Percentiles rank a stretch among this genome's conserved stretches.
Evolutionary conservation across 2,329 filamentous ascomycete species (phyloP).

Genomic region (Cordyceps militaris): DNA sequence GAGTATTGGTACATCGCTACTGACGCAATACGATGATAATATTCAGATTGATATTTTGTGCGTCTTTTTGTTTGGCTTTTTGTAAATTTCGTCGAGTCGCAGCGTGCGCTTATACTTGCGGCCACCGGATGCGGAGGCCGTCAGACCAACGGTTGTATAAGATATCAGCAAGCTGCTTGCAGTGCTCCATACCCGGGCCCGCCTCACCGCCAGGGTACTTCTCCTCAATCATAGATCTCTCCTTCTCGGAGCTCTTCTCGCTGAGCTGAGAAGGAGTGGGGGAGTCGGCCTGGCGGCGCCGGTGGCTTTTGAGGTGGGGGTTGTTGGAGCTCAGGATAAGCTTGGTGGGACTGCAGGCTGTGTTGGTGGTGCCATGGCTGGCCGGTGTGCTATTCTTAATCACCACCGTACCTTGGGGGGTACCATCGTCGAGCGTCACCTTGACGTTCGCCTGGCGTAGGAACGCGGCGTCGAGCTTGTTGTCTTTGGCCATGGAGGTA

Average conservation of each 20-base stretch:
- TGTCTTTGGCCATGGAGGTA: conserved; percentile 63
- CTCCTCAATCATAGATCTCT: conserved; percentile 41
- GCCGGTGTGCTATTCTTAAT: conserved; percentile 44
- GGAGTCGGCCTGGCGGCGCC: conserved; percentile 51
- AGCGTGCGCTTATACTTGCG: conserved; percentile 28
- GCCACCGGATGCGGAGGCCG: conserved; percentile 68
- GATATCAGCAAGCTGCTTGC: conserved; percentile 80
- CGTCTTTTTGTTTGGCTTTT: not conserved
- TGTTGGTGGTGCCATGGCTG: conserved; percentile 12
- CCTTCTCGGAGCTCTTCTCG: conserved; percentile 40
- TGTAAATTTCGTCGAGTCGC: not conserved
- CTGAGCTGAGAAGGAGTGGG: conserved; percentile 27
- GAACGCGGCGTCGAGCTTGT: conserved; percentile 51
- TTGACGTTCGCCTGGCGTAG: conserved; percentile 35
- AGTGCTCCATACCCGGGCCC: conserved; percentile 79
- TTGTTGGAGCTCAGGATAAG: conserved; percentile 75
- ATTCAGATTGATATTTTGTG: not conserved
- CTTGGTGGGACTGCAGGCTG: conserved; percentile 45
- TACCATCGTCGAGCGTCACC: conserved; percentile 34
- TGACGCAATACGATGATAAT: not conserved
- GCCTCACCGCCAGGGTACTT: conserved; percentile 49
- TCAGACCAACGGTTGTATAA: conserved; percentile 88
- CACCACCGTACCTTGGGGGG: conserved; percentile 49
- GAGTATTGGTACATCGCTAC: conserved; percentile 1
- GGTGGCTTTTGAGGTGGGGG: conserved; percentile 74